phyloP scores from a whole-genome alignment of 106 monocot species.

The Acanthochlamys bracteata region DNA sequence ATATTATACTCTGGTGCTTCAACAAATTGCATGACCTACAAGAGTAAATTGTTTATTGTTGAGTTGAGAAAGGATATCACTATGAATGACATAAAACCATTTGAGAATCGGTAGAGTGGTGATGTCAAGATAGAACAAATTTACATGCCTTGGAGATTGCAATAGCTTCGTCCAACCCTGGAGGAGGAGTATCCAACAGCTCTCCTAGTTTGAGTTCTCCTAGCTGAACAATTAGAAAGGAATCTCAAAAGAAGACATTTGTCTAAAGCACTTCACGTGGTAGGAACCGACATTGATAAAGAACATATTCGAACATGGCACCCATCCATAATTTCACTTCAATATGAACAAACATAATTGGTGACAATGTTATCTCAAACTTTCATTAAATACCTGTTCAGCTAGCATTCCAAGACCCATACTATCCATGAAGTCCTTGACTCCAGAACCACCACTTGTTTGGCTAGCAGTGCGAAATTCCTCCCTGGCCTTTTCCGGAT shows the following conservation, averaged over 20 bases:
- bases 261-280: no score
- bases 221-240: slow-evolving; percentile 39
- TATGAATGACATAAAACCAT: neutral
- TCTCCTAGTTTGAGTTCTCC: slow-evolving; percentile 95
- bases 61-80: neutral
- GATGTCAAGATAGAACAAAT: no score
- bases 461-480: slow-evolving; percentile 80
- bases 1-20: slow-evolving; percentile 85
- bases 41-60: slow-evolving; percentile 1
- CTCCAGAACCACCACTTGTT: slow-evolving; percentile 68
- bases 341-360: no score
- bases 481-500: slow-evolving; percentile 92
- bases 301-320: no score
- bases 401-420: slow-evolving; percentile 95
- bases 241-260: neutral
- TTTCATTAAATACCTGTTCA: slow-evolving; percentile 99
- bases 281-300: no score
- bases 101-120: no score
- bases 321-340: no score
- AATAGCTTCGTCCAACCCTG: slow-evolving; percentile 97
- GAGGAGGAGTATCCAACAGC: slow-evolving; percentile 90
- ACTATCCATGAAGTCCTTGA: slow-evolving; percentile 97
- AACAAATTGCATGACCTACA: slow-evolving; percentile 98
- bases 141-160: slow-evolving; percentile 88
- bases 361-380: no score